Evolutionary conservation across 1,139 yeast genomes (phyloP), one percentile per base, ranked within the genome.

Genomic region (Chernovozyma sophiae-reginae): DNA sequence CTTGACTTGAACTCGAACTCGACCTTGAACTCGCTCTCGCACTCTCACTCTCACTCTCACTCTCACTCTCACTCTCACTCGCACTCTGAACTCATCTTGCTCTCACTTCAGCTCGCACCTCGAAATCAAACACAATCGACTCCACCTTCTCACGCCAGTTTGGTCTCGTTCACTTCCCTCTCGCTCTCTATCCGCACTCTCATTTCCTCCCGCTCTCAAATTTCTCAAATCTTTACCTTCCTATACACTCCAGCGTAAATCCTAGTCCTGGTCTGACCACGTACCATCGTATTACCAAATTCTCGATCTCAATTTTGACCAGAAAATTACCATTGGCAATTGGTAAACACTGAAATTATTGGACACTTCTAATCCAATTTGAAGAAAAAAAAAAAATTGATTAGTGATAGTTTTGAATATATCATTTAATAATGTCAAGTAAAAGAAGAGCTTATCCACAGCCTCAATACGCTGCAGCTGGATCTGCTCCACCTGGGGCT

Each of bases 361-460:
- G n/a, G 30, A 8, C 7, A 8, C 18, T 8, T 26, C 30, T 16
- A 16, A 14, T 16, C 7, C 18, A 8, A 14, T 14, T 13, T 14
- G 15, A 8, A 26, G 30, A 14, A 26, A 8, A 8, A 8, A 16
- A 26, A 8, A 11, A 23, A n/a, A 11, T 23, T 23, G n/a, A 23
- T 23, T n/a, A 11, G 11, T 23, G 11, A 11, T 23, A 11, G 25
- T 11, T 23, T 23, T n/a, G n/a, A 23, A n/a, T n/a, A n/a, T n/a
- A n/a, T n/a, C n/a, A 12, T 26, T 6, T 28, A 16, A 31, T 17
- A 39, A 61, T 62, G 67, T 60, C 66, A 32, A 52, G 62, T 43
- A 66, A 65, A 59, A 72, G 78, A 70, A 75, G 82, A 68, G 79
- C 77, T 41, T 79, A 79, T 56, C 84, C 86, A 55, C 74, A 72